Percentiles rank a stretch among this genome's conserved stretches.
Conservation (phyloP, 1,139 yeast species). For the Pichia kudriavzevii region DNA sequence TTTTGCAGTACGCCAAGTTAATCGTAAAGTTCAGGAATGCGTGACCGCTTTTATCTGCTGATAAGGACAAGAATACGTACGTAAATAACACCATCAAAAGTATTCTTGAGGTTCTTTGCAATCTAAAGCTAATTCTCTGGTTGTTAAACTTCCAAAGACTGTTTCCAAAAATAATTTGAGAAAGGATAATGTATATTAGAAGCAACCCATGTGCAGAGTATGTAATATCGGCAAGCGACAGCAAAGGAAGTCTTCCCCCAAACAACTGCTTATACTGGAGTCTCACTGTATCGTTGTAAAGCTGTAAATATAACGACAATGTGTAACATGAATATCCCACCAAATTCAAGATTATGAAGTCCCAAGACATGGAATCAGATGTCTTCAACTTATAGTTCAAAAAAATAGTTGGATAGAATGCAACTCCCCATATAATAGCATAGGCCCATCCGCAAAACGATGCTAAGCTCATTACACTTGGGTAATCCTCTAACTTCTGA, state of each 20-base stretch:
- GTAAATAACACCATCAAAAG: constrained; percentile 9
- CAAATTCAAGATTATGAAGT: constrained; percentile 35
- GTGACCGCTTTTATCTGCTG: constrained; percentile 12
- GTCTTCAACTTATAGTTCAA: constrained; percentile 32
- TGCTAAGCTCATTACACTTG: constrained; percentile 12
- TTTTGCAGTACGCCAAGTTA: constrained; percentile 43
- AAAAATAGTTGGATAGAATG: constrained; percentile 39
- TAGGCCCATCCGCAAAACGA: constrained; percentile 26
- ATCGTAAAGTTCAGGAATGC: constrained; percentile 33
- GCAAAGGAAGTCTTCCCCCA: constrained; percentile 31
- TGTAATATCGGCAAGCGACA: constrained; percentile 35
- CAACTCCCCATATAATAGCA: constrained; percentile 32
- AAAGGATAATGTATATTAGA: constrained; percentile 30
- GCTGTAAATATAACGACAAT: constrained; percentile 32
- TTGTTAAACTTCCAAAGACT: constrained; percentile 28
- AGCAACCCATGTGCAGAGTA: constrained; percentile 39
- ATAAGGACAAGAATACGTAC: constrained; percentile 15
- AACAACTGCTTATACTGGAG: constrained; percentile 31
- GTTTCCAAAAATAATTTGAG: constrained; percentile 33
- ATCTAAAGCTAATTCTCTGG: constrained; percentile 23
- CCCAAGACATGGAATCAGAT: constrained; percentile 39
- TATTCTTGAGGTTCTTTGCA: constrained; percentile 22
- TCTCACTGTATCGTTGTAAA: constrained; percentile 32
- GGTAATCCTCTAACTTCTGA: no score
- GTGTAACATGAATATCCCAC: constrained; percentile 37